These are phyloP conservation scores for Austroboletus novae-zelandiae DNA, from an alignment of 1,284 basidiomycete species.

Conservation along the genomic window DNA sequence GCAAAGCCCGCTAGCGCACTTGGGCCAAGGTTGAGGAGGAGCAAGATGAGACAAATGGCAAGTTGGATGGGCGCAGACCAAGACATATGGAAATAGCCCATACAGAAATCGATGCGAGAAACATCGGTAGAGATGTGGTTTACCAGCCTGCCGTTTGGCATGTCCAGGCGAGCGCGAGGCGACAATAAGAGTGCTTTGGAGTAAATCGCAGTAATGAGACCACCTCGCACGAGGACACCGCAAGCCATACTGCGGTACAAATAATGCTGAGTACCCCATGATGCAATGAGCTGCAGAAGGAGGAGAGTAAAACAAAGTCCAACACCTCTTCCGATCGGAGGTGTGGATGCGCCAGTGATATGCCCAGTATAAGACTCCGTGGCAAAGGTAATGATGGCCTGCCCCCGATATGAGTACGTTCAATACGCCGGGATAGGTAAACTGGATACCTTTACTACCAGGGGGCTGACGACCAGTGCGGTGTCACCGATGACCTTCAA, in stretches of 20 bases:
- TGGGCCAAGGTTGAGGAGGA: constrained; percentile 72
- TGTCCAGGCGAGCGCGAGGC: constrained; percentile 77
- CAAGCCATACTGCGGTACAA: constrained; percentile 71
- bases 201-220: constrained; percentile 89
- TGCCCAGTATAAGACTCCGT: constrained; percentile 62
- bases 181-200: constrained; percentile 76
- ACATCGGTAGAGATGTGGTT: constrained; percentile 95
- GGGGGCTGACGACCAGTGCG: constrained; percentile 71
- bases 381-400: constrained; percentile 79
- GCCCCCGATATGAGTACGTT: constrained; percentile 2
- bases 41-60: constrained; percentile 65
- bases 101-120: constrained; percentile 87
- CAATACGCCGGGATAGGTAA: background rate
- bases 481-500: constrained; percentile 77
- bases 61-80: constrained; percentile 79
- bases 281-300: constrained; percentile 65
- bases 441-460: constrained; percentile 64
- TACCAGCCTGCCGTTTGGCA: constrained; percentile 84
- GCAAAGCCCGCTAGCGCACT: constrained; percentile 83
- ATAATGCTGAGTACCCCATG: constrained; percentile 77
- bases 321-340: constrained; percentile 69
- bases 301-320: constrained; percentile 76
- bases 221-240: constrained; percentile 82
- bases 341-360: constrained; percentile 42
- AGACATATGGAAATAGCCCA: constrained; percentile 78